These are phyloP conservation scores for Nephelium lappaceum DNA, from an alignment of 345 rosid genomes.

Conservation along the genomic window DNA sequence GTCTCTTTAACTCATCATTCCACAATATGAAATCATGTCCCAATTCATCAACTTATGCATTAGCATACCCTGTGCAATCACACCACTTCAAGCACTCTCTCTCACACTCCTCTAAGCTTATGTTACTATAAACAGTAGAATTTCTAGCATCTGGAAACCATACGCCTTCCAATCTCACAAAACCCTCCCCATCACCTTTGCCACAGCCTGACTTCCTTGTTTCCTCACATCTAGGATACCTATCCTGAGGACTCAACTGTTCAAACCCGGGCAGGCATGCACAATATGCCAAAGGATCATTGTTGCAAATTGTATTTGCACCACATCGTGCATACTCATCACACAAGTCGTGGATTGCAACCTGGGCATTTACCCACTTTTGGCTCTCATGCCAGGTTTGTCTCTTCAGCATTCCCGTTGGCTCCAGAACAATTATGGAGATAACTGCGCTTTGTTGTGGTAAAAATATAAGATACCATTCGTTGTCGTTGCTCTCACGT, in stretches of 20 bases:
- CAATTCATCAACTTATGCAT: no score
- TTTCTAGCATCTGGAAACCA: background rate
- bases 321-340: slow-evolving; percentile 27
- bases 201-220: background rate
- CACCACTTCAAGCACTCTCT: slow-evolving; percentile 5
- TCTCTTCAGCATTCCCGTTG: background rate
- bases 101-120: slow-evolving; percentile 5
- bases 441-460: background rate
- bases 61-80: slow-evolving; percentile 9
- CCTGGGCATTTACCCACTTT: slow-evolving; percentile 7
- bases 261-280: slow-evolving; percentile 24
- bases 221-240: background rate
- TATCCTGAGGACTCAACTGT: background rate
- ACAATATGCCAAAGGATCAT: background rate
- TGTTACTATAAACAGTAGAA: background rate
- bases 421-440: background rate
- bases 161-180: slow-evolving; percentile 4
- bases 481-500: background rate
- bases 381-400: slow-evolving; percentile 14
- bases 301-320: slow-evolving; percentile 14
- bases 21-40: background rate
- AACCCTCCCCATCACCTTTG: slow-evolving; percentile 13
- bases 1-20: background rate
- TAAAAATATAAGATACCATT: background rate
- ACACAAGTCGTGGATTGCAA: slow-evolving; percentile 20